Evolutionary conservation across 2,329 filamentous ascomycete species (phyloP), one percentile per base, ranked within the genome.

Genomic region (Phialophora tarda): DNA sequence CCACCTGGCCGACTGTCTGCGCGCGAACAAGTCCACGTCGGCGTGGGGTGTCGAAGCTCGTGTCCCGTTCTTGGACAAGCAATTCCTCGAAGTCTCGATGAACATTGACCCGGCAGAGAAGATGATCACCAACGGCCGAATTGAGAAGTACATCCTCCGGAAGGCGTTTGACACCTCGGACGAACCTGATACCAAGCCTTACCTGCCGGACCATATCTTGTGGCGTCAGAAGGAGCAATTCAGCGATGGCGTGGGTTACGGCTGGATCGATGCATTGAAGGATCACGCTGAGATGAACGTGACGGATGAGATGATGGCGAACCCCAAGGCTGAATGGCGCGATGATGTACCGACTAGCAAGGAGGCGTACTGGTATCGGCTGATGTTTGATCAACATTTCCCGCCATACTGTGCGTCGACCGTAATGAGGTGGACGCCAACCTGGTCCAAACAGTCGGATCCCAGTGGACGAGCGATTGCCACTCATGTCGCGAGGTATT

Each of bases 141-240:
- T 99, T 71, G 95, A 99, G 82, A 99, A 99, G 83, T 97, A 97
- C 85, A 96, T 99, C 72, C 85, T 99, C 72, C 91, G 95, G 77
- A 97, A 97, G 82, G 96, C 95, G 2, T 99, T 99, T 77, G 95
- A 99, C 81, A 97, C 93, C 32, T 87, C 86, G 56, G 92, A 94
- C 76, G 91, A 97, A 80, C 92, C 93, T 17, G 88, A 85, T 56
- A 86, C 85, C 57, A 82, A 91, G 73, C 89, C 95, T 10, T 99
- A 98, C 82, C 88, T 99, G n/a, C 95, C 96, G 7, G 89, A 97
- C 21, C 88, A 93, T 78, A 99, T 99, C 74, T 88, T 99, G 64
- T 99, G 92, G 91, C 87, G 96, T 77, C 96, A 99, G 82, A 99
- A 99, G 88, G 95, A 99, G 84, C 95, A 99, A 82, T 99, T 99